Base-by-base conservation (phyloP, 495 filamentous ascomycete genomes). In the Trichocladium antarcticum region DNA sequence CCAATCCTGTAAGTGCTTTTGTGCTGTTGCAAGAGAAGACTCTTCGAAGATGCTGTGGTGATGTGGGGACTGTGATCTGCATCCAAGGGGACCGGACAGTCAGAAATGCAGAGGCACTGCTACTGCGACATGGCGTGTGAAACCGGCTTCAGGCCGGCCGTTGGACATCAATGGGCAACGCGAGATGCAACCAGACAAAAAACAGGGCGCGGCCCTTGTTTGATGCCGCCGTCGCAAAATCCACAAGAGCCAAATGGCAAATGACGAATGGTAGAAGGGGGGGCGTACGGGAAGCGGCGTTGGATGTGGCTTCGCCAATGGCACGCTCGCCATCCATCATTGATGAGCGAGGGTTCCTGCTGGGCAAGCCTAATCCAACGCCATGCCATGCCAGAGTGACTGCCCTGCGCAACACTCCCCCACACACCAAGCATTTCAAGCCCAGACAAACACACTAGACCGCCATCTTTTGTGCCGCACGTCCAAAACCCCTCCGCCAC, bases 351-450 rank as follows among this genome's bases (percentile, higher is more conserved):
- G 49, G 40, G 43, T 37, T 24, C 42, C 51, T 19, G 29, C 35
- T 38, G 37, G 37, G 37, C 47, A 51, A 50, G 47, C 53, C 47
- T 55, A 55, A 51, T 55, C 39, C 24, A 36, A 55, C 53, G 47
- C 47, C 53, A 37, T 49, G 39, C 37, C 35, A 42, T 20, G 24
- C 42, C 36, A 11, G 27, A 38, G 17, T 28, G 37, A 10, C 31
- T 10, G 10, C 8, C 24, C 24, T 27, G 3, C 24, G 24, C n/a
- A n/a, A 27, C 24, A 31, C 29, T 20, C 49, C 42, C 41, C 20
- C 38, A 28, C 38, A 27, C 37, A 34, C 8, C 8, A 27, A 9
- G 27, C 42, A 31, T 34, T 16, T 19, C 34, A 17, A 51, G 22
- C 39, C 38, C 22, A 22, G 40, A 32, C 43, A 46, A 36, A 43